Percentiles rank a stretch among this genome's conserved stretches.
Conservation (phyloP, 2,329 filamentous ascomycete species). For the Aspergillus alliaceus region DNA sequence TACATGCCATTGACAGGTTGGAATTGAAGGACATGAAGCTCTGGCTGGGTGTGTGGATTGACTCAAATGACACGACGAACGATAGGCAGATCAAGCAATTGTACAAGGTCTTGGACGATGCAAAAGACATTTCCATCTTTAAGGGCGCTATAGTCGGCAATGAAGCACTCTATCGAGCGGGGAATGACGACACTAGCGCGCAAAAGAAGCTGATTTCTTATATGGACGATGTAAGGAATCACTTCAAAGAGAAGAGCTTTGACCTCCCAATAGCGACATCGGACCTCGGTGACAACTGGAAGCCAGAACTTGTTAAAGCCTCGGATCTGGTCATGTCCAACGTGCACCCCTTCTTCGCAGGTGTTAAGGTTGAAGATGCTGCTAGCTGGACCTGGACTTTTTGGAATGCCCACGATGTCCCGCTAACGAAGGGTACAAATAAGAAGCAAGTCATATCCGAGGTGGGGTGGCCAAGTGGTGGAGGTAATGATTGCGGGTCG, state of each 20-base stretch:
- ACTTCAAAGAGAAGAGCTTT: conserved; percentile 67
- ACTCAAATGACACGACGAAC: conserved; percentile 80
- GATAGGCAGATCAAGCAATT: conserved; percentile 77
- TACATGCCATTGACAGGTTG: conserved; percentile 76
- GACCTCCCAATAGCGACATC: conserved; percentile 79
- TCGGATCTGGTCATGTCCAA: conserved; percentile 95
- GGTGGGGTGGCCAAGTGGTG: conserved; percentile 84
- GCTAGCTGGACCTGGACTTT: conserved; percentile 81
- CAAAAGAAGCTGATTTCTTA: conserved; percentile 62
- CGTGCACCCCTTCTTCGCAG: conserved; percentile 93
- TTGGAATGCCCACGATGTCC: conserved; percentile 70
- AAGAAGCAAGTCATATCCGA: conserved; percentile 83
- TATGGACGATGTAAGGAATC: conserved; percentile 67
- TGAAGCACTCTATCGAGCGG: conserved; percentile 59
- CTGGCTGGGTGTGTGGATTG: conserved; percentile 94
- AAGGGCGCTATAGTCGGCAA: conserved; percentile 65
- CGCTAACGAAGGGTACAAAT: conserved; percentile 58
- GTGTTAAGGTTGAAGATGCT: conserved; percentile 66
- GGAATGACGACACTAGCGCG: conserved; percentile 60
- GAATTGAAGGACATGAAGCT: conserved; percentile 75
- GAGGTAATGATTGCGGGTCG: conserved; percentile 74
- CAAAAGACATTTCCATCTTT: conserved; percentile 49
- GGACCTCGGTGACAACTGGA: conserved; percentile 89
- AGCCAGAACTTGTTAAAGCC: conserved; percentile 61
- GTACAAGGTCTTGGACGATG: conserved; percentile 72